Percentiles rank a stretch among this genome's conserved stretches.
Conservation (phyloP, 2,329 filamentous ascomycete genomes). For the Whalleya microplaca region DNA sequence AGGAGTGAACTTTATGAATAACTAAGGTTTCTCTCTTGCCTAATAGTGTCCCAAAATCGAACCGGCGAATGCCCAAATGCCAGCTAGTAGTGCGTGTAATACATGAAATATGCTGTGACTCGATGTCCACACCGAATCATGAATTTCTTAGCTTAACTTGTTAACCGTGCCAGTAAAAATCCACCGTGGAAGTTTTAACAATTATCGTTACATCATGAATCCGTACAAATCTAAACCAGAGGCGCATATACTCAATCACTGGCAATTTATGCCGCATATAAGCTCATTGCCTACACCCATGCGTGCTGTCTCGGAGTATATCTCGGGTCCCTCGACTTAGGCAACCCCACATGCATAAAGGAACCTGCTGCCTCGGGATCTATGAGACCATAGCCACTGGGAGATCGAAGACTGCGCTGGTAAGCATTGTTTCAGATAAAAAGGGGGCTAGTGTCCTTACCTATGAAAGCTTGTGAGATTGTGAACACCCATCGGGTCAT, state of each 20-base stretch:
- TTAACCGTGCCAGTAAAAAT: neutral
- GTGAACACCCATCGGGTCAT: slow-evolving; percentile 11
- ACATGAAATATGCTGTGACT: too few species aligned
- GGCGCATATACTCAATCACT: neutral
- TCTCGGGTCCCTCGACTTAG: slow-evolving; percentile 13
- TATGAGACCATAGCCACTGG: slow-evolving; percentile 15
- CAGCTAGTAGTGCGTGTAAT: too few species aligned
- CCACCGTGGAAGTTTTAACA: neutral
- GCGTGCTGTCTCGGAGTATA: slow-evolving; percentile 8
- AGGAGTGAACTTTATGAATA: too few species aligned
- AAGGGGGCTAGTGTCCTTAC: slow-evolving; percentile 7
- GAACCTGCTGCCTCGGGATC: slow-evolving; percentile 18
- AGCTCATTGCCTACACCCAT: slow-evolving; percentile 8
- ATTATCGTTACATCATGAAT: neutral
- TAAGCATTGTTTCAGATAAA: slow-evolving; percentile 1
- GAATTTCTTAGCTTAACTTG: too few species aligned
- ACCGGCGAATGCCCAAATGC: too few species aligned
- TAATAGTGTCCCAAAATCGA: too few species aligned
- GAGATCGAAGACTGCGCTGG: slow-evolving; percentile 16
- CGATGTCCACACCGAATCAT: too few species aligned
- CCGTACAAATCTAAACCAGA: neutral
- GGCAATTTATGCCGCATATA: neutral
- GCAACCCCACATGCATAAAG: slow-evolving; percentile 7
- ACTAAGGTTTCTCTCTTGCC: too few species aligned
- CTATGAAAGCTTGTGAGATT: slow-evolving; percentile 22